Percentiles rank a stretch among this genome's conserved stretches.
These are phyloP conservation scores for Beta vulgaris DNA, from an alignment of 148 eudicot species.

Conservation along the genomic window DNA sequence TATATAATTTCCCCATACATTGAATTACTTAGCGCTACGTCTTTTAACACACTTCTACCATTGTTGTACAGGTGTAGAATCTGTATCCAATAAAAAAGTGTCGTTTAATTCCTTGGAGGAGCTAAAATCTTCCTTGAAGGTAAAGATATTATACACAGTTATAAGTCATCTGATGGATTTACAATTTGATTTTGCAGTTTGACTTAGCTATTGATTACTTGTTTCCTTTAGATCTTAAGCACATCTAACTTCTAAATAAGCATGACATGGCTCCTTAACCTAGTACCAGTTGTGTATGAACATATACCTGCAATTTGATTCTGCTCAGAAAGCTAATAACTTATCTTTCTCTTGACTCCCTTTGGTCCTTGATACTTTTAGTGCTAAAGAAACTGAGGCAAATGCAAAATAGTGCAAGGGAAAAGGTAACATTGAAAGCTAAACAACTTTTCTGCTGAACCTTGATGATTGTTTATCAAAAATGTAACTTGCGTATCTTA, in stretches of 20 bases:
- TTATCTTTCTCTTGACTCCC: background rate
- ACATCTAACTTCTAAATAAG: background rate
- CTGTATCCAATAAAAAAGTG: slow-evolving; percentile 37
- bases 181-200: background rate
- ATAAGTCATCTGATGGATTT: background rate
- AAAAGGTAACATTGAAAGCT: background rate
- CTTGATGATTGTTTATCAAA: background rate
- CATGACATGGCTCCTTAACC: background rate
- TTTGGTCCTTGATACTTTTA: background rate
- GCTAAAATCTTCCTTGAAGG: slow-evolving; percentile 66
- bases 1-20: background rate
- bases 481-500: background rate
- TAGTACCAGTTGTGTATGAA: background rate
- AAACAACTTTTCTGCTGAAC: background rate
- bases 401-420: background rate
- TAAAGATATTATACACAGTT: slow-evolving; percentile 20
- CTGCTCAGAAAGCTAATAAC: background rate
- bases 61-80: slow-evolving; percentile 44
- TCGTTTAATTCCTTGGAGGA: slow-evolving; percentile 48
- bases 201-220: no score
- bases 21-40: background rate
- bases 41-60: slow-evolving; percentile 4
- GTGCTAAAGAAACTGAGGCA: background rate
- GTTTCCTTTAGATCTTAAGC: background rate
- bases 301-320: background rate